phyloP scores from a whole-genome alignment of 768 basidiomycete species.

The Cystofilobasidium ferigula region DNA sequence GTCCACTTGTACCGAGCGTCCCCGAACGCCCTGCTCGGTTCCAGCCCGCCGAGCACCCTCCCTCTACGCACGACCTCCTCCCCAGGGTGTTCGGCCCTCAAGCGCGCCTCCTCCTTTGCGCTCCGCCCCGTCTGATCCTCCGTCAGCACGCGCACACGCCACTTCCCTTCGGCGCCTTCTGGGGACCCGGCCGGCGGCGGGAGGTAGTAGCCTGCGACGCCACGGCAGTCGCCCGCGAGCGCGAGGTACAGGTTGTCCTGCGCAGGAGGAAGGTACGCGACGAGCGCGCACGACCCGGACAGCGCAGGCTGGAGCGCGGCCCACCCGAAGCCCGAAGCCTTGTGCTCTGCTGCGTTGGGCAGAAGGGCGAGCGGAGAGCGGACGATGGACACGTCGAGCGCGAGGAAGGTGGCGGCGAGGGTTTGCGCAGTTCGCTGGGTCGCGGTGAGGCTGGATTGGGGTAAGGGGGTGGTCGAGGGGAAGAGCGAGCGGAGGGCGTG shows the following conservation, averaged over 20 bases:
- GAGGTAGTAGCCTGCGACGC: conserved; percentile 88
- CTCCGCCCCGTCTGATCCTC: conserved; percentile 96
- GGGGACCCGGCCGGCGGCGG: conserved; percentile 30
- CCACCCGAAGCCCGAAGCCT: too few relatives aligned
- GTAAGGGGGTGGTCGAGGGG: too few relatives aligned
- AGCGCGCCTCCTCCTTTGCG: conserved; percentile 64
- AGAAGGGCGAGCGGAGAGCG: conserved; percentile 42
- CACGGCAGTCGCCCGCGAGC: conserved; percentile 83
- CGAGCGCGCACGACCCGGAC: conserved; percentile 80
- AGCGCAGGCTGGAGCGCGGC: conserved; percentile 72
- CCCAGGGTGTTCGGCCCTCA: conserved; percentile 79
- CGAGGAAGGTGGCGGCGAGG: conserved; percentile 5
- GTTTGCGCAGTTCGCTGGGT: neutral
- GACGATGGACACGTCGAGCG: conserved; percentile 19
- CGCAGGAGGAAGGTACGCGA: conserved; percentile 76
- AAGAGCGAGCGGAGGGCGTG: neutral
- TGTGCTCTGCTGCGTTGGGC: too few relatives aligned
- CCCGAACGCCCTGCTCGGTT: conserved; percentile 47
- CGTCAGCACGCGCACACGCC: conserved; percentile 85
- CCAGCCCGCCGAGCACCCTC: conserved; percentile 37
- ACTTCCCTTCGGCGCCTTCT: conserved; percentile 54
- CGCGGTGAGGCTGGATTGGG: neutral
- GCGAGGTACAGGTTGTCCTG: conserved; percentile 77
- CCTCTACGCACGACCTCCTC: conserved; percentile 60
- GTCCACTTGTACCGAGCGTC: conserved; percentile 69